phyloP scores from a whole-genome alignment of 176 grass and related monocot genomes.

The Chloris gayana region DNA sequence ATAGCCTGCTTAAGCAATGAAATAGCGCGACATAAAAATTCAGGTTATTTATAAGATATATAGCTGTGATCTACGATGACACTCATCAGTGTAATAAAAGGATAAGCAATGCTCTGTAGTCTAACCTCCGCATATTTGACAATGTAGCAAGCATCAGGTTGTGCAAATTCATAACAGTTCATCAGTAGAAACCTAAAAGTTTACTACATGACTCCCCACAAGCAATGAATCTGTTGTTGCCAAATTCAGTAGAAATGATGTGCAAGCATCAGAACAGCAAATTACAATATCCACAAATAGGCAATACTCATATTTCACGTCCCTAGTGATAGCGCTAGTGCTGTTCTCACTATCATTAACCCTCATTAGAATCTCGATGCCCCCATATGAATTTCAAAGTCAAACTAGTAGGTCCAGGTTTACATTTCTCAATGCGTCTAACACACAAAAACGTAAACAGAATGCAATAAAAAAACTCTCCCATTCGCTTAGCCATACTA shows the following conservation, averaged over 20 bases:
- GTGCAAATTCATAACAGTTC: not conserved
- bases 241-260: not conserved
- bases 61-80: not conserved
- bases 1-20: slow-evolving; percentile 15
- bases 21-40: not conserved
- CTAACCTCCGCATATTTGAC: slow-evolving; percentile 2
- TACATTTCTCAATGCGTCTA: not conserved
- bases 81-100: not conserved
- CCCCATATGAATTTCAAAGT: not conserved
- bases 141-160: not conserved
- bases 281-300: slow-evolving; percentile 6
- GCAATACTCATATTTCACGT: not conserved
- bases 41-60: not conserved
- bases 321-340: not conserved
- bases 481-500: not conserved
- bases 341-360: not conserved
- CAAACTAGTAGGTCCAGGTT: not conserved
- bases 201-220: not conserved
- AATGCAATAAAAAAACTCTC: not conserved
- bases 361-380: not conserved
- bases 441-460: not conserved
- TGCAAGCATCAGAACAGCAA: not conserved
- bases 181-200: not conserved
- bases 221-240: not conserved
- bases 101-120: not conserved